Evolutionary conservation across 768 basidiomycete genomes (phyloP), one percentile per base, ranked within the genome.

Genomic region (Boletus sp.): DNA sequence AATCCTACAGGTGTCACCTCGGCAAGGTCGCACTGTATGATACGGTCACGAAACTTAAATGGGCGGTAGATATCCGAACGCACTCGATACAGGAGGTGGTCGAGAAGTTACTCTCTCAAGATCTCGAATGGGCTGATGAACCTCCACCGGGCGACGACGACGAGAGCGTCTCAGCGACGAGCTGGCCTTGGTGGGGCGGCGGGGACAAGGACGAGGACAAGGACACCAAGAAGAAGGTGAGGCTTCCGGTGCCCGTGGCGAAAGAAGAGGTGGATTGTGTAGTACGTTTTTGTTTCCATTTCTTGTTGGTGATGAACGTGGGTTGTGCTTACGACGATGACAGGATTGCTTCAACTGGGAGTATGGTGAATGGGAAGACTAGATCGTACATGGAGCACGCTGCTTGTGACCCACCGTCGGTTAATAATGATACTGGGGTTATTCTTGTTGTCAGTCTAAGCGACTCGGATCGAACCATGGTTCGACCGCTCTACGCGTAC

Each of bases 21-120:
- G 96, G 96, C 24, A 84, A 88, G 67, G 82, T 85, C 15, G 84
- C 90, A 49, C 75, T 85, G 7, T 96, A 93, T 69, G 94, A 98
- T 70, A 94, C 94, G 0, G 90, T 97, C 30, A 81, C 82, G 18
- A 84, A 86, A 64, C 78, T 87, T 14, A 83, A 84, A 1, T 97
- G 95, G 95, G 74, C 77, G 17, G 92, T 92, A 20, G 83, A 89
- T 63, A 67, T 90, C 17, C 77, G 86, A 17, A 88, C 83, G 8
- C 92, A 94, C 57, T 67, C 79, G 2, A 91, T 94, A 57, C 76
- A 76, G n/a, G 78, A 84, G 5, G 70, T 93, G 48, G 81, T 93
- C 60, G 88, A 92, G 18, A 80, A 83, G 55, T 72, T 89, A 44
- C 76, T 90, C 30, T 75, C 80, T 56, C 72, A 78, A 41, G 77